These are phyloP conservation scores for Cladophialophora exuberans DNA, from an alignment of 2,329 filamentous ascomycete species.

Conservation along the genomic window DNA sequence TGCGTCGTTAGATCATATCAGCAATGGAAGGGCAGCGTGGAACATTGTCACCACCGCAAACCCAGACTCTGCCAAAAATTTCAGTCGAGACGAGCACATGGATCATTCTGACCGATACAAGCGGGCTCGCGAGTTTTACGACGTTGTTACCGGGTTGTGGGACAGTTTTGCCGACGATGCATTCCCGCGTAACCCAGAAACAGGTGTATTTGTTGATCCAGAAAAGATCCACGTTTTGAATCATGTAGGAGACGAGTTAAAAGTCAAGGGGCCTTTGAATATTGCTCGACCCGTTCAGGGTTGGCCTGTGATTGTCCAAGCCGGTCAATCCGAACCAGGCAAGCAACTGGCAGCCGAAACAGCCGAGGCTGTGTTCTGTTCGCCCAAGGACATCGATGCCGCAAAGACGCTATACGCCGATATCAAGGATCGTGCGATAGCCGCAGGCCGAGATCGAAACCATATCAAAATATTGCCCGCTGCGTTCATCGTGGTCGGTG, in stretches of 20 bases:
- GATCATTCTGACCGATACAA: slow-evolving; percentile 56
- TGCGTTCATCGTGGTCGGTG: slow-evolving; percentile 55
- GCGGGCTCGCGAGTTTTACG: slow-evolving; percentile 57
- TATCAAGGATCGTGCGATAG: slow-evolving; percentile 53
- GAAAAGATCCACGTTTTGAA: slow-evolving; percentile 57
- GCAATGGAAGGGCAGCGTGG: slow-evolving; percentile 56
- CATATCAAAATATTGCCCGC: slow-evolving; percentile 58
- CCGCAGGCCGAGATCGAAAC: slow-evolving; percentile 50
- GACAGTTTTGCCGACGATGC: slow-evolving; percentile 61
- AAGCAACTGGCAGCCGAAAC: slow-evolving; percentile 57
- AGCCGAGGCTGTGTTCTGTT: slow-evolving; percentile 58
- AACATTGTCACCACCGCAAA: slow-evolving; percentile 60
- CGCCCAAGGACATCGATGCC: slow-evolving; percentile 49
- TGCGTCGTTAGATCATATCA: slow-evolving; percentile 58
- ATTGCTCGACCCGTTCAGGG: slow-evolving; percentile 58
- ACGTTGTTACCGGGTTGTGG: slow-evolving; percentile 58
- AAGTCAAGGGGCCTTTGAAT: slow-evolving; percentile 55
- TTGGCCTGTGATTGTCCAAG: slow-evolving; percentile 61
- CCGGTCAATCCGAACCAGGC: slow-evolving; percentile 58
- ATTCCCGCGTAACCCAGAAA: slow-evolving; percentile 53
- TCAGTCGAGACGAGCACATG: slow-evolving; percentile 55
- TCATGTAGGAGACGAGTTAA: slow-evolving; percentile 53
- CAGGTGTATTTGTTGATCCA: slow-evolving; percentile 55
- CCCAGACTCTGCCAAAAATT: slow-evolving; percentile 57
- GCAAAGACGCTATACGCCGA: slow-evolving; percentile 56